phyloP scores from a whole-genome alignment of 495 filamentous ascomycete species.

The Clavariopsis aquatica region DNA sequence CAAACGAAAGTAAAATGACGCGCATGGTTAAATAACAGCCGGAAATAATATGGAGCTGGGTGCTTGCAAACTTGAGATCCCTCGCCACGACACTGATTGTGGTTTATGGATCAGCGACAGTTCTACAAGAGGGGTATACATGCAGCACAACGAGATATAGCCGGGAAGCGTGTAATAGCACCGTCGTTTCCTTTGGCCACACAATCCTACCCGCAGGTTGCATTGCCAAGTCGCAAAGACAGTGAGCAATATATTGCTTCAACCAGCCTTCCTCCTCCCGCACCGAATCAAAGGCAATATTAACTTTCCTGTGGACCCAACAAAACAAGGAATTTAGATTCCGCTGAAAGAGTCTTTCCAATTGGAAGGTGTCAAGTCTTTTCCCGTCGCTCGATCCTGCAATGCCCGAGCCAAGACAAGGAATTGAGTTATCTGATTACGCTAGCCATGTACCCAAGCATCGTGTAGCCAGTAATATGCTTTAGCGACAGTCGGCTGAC shows the following conservation, averaged over 20 bases:
- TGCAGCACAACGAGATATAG: neutral
- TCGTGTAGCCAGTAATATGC: neutral
- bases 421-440: constrained; percentile 22
- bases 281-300: neutral
- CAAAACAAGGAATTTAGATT: neutral
- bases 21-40: neutral
- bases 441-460: constrained; percentile 14
- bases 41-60: neutral
- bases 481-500: neutral
- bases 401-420: neutral
- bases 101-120: neutral
- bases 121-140: neutral
- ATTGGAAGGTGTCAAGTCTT: constrained; percentile 10
- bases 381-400: neutral
- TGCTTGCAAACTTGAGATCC: neutral
- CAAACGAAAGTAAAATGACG: neutral
- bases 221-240: neutral
- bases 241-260: neutral
- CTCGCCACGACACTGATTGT: neutral
- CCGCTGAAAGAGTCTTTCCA: neutral
- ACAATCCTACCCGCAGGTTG: neutral
- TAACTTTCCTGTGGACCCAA: neutral
- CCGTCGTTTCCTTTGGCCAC: neutral
- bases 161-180: neutral
- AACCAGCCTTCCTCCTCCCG: neutral